Conservation (phyloP, 805 yeast species). For the Candida loeiensis region DNA sequence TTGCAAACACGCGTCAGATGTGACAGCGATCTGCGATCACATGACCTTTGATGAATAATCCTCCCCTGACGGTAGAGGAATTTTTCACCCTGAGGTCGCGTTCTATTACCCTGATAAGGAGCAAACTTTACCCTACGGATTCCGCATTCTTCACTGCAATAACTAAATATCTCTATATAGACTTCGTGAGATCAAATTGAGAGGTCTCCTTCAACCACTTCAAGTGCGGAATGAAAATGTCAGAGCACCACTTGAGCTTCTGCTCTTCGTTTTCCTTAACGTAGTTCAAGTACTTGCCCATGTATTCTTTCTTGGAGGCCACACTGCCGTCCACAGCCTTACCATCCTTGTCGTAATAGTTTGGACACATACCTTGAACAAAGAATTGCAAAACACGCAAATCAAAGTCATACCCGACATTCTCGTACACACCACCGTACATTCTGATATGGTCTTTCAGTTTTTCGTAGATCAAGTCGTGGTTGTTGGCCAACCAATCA, state of each 20-base stretch:
- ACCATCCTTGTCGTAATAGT: conserved; percentile 29
- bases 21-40: too few species aligned
- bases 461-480: conserved; percentile 33
- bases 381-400: conserved; percentile 36
- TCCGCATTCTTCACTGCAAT: too few species aligned
- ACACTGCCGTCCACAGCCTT: conserved; percentile 23
- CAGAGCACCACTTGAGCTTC: conserved; percentile 28
- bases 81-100: too few species aligned
- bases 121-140: too few species aligned
- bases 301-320: conserved; percentile 25
- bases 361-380: conserved; percentile 36
- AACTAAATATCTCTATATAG: neutral
- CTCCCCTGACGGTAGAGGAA: too few species aligned
- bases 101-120: too few species aligned
- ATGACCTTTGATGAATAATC: too few species aligned
- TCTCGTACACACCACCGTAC: conserved; percentile 33
- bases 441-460: conserved; percentile 36
- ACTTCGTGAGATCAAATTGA: conserved; percentile 12
- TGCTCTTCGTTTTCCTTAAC: conserved; percentile 21
- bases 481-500: conserved; percentile 26
- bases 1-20: too few species aligned
- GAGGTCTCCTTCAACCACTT: conserved; percentile 42
- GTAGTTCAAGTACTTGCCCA: conserved; percentile 32
- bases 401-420: conserved; percentile 43
- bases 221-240: conserved; percentile 40